Conservation (phyloP, 768 basidiomycete genomes). For the Rhodosporidiobolus odoratus region DNA sequence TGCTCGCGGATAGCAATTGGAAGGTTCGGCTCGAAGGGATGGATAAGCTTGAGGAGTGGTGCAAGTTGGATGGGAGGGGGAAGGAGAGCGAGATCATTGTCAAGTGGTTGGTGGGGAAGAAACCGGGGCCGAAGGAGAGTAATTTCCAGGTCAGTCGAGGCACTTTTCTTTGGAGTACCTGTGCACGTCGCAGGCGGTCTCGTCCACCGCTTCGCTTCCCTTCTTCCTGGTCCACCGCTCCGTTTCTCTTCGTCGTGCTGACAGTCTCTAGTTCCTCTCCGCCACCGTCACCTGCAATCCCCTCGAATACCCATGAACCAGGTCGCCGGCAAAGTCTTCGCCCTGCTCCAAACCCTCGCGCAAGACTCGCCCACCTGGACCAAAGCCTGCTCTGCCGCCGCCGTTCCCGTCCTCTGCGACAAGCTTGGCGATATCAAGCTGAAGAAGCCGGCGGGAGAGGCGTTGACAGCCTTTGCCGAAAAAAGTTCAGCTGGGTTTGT, state of each 20-base stretch:
- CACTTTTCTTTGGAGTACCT: neutral
- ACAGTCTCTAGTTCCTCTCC: too few species aligned
- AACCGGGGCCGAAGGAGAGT: slow-evolving; percentile 91
- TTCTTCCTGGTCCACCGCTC: neutral
- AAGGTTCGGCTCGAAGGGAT: slow-evolving; percentile 80
- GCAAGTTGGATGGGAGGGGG: slow-evolving; percentile 55
- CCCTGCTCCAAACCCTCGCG: slow-evolving; percentile 65
- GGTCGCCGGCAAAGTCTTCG: slow-evolving; percentile 88
- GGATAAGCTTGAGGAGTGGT: slow-evolving; percentile 79
- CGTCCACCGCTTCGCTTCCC: too few species aligned
- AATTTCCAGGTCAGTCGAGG: slow-evolving; percentile 75
- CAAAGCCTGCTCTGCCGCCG: slow-evolving; percentile 73
- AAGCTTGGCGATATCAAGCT: slow-evolving; percentile 94
- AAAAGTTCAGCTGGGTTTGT: slow-evolving; percentile 92
- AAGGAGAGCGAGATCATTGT: slow-evolving; percentile 85
- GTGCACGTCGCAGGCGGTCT: too few species aligned
- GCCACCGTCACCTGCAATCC: too few species aligned
- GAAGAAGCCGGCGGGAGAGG: slow-evolving; percentile 91
- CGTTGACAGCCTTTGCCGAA: slow-evolving; percentile 75
- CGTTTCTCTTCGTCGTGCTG: neutral
- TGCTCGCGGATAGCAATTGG: slow-evolving; percentile 85
- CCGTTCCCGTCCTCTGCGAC: slow-evolving; percentile 74
- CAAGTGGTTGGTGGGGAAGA: slow-evolving; percentile 71
- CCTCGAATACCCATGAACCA: slow-evolving; percentile 47
- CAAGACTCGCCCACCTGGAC: slow-evolving; percentile 77